A percentile compares a stretch with the other conserved stretches of the same genome.
phyloP scores from a whole-genome alignment of 139 green algal genomes.

The Medakamo hakoo region DNA sequence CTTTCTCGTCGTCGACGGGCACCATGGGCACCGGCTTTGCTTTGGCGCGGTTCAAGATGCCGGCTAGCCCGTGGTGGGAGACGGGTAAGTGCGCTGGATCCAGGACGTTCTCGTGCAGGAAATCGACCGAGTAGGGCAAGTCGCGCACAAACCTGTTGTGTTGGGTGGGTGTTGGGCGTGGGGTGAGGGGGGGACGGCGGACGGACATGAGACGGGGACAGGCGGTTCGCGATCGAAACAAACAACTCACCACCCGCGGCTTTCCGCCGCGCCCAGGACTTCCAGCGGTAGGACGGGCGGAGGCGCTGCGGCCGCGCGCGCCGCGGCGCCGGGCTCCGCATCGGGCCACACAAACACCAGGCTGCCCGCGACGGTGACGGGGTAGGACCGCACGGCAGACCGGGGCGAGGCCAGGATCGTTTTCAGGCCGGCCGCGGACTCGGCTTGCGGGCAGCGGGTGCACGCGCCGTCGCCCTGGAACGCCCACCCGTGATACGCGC shows the following conservation, averaged over 20 bases:
- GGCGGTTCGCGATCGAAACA: no score
- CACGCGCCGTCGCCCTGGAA: conserved; percentile 6
- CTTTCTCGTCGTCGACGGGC: no score
- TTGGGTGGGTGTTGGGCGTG: no score
- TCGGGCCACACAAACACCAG: conserved; percentile 14
- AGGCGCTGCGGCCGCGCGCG: no score
- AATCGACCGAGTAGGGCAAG: conserved; percentile 22
- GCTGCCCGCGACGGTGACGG: background rate
- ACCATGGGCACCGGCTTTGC: background rate
- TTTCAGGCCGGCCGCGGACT: background rate
- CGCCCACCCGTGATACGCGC: conserved; percentile 24
- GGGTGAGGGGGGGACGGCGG: no score
- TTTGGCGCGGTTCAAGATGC: background rate
- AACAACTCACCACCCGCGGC: background rate
- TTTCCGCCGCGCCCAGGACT: background rate
- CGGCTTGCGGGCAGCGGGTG: background rate
- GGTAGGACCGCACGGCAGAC: background rate
- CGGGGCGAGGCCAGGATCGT: background rate
- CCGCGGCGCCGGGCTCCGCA: background rate
- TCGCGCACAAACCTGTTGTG: no score
- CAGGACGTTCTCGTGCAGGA: conserved; percentile 45
- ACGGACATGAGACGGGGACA: no score
- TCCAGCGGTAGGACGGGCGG: background rate
- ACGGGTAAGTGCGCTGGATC: conserved; percentile 54
- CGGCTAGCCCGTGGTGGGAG: conserved; percentile 31